Evolutionary conservation across 2,329 filamentous ascomycete species (phyloP).

Genomic region (Graphiopsis chlorocephala): DNA sequence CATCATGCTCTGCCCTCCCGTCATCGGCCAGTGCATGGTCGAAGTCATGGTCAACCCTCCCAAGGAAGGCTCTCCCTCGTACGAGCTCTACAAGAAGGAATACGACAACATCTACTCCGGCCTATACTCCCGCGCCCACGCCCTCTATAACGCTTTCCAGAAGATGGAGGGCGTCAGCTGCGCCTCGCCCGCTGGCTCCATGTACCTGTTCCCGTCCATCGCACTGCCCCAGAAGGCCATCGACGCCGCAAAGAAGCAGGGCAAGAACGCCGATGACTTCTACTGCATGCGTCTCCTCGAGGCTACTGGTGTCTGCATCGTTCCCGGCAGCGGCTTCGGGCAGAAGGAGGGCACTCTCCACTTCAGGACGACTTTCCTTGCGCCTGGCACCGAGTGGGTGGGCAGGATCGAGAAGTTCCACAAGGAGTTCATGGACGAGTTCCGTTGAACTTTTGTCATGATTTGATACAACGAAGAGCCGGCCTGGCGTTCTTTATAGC

Average conservation of each 20-base stretch:
- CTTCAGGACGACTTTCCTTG: slow-evolving; percentile 95
- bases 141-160: slow-evolving; percentile 85
- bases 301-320: slow-evolving; percentile 89
- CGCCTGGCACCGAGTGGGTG: slow-evolving; percentile 94
- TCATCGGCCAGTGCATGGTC: slow-evolving; percentile 92
- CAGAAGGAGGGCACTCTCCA: slow-evolving; percentile 89
- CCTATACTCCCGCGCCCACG: slow-evolving; percentile 73
- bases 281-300: slow-evolving; percentile 91
- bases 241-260: slow-evolving; percentile 70
- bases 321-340: slow-evolving; percentile 89
- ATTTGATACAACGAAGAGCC: neutral
- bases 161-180: slow-evolving; percentile 96
- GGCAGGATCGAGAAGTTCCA: slow-evolving; percentile 86
- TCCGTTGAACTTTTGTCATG: slow-evolving; percentile 36
- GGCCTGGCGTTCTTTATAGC: neutral
- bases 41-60: slow-evolving; percentile 99
- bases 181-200: slow-evolving; percentile 84
- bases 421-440: slow-evolving; percentile 84
- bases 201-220: slow-evolving; percentile 99
- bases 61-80: slow-evolving; percentile 74
- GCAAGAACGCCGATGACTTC: slow-evolving; percentile 81
- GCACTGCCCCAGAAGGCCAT: slow-evolving; percentile 71
- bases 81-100: slow-evolving; percentile 78
- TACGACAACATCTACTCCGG: slow-evolving; percentile 79
- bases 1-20: slow-evolving; percentile 93